Evolutionary conservation across 1,284 basidiomycete genomes (phyloP), one percentile per base, ranked within the genome.

Genomic region (Boletellus deceptivus): DNA sequence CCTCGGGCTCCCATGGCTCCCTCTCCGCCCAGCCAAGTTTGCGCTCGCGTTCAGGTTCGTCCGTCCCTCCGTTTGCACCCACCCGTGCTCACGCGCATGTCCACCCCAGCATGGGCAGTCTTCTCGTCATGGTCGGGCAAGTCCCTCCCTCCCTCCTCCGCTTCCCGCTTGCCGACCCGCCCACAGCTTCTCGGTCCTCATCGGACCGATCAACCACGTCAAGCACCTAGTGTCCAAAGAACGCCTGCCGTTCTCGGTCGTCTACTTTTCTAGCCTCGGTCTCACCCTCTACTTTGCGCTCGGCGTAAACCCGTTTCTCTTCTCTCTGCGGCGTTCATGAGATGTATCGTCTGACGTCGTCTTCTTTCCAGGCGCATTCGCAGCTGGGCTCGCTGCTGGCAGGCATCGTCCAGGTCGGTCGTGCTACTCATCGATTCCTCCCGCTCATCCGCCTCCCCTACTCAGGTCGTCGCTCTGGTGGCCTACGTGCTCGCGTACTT

Each of bases 401-500:
- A 33, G 92, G 89, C 6, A 79, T 86, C 41, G 75, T 95, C 6
- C 89, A 93, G 70, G 84, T 87, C 59, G 29, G 29, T 31, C 29
- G 8, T 14, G 2, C 29, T 5, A 14, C 13, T 9, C 29, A 25
- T 27, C 29, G 29, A 13, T 14, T 13, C 29, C 13, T 9, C 29
- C 29, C 29, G 29, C 29, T 31, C 29, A 31, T 31, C 29, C 13
- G 5, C 13, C 29, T 31, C 9, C 10, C 27, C 11, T 3, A 3
- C 14, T 2, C 67, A 91, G 80, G 82, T 95, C 36, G 73, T 89
- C 39, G 86, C 93, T 1, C 81, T 98, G 9, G 73, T 96, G 10
- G 80, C 87, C 13, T 98, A 97, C 63, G 79, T 97, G 9, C 75
- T 91, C 16, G 92, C 93, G 0, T 97, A 96, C 71, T 96, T 95